A percentile compares a stretch with the other conserved stretches of the same genome.
Conservation (phyloP, 768 basidiomycete genomes). For the Sistotremastrum suecicum region DNA sequence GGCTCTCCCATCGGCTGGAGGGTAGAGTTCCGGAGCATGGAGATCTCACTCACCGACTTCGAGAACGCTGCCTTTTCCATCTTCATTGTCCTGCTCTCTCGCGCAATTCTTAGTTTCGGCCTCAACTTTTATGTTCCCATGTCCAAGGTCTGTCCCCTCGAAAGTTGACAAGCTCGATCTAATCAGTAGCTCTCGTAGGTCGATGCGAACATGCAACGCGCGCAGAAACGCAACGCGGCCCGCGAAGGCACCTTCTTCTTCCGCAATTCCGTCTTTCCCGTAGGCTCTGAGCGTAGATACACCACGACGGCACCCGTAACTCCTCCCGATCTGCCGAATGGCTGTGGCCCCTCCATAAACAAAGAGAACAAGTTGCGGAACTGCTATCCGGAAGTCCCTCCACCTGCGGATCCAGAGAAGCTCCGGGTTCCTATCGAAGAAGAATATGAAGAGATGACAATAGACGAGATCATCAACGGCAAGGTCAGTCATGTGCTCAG, state of each 20-base stretch:
- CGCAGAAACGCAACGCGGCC: constrained; percentile 74
- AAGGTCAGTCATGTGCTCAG: constrained; percentile 31
- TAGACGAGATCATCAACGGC: constrained; percentile 92
- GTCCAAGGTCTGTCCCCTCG: constrained; percentile 51
- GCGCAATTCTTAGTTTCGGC: constrained; percentile 83
- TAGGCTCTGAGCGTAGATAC: constrained; percentile 22
- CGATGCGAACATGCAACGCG: constrained; percentile 90
- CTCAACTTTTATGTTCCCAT: constrained; percentile 96
- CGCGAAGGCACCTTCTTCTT: constrained; percentile 73
- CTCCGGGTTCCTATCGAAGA: constrained; percentile 41
- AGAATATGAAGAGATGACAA: constrained; percentile 86
- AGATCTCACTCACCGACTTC: constrained; percentile 97
- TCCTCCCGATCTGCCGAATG: constrained; percentile 29
- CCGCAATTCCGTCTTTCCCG: constrained; percentile 70
- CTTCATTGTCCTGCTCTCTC: constrained; percentile 86
- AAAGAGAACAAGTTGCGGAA: constrained; percentile 61
- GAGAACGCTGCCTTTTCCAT: constrained; percentile 96
- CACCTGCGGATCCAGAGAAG: constrained; percentile 29
- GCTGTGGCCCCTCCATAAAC: constrained; percentile 20
- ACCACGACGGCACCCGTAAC: constrained; percentile 25
- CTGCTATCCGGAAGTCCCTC: constrained; percentile 53
- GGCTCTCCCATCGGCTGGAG: constrained; percentile 93
- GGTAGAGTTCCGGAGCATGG: constrained; percentile 98
- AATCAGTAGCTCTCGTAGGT: constrained; percentile 40
- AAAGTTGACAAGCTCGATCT: background rate